A percentile compares a stretch with the other conserved stretches of the same genome.
These are phyloP conservation scores for Mycena indigotica DNA, from an alignment of 768 basidiomycete genomes.

Conservation along the genomic window DNA sequence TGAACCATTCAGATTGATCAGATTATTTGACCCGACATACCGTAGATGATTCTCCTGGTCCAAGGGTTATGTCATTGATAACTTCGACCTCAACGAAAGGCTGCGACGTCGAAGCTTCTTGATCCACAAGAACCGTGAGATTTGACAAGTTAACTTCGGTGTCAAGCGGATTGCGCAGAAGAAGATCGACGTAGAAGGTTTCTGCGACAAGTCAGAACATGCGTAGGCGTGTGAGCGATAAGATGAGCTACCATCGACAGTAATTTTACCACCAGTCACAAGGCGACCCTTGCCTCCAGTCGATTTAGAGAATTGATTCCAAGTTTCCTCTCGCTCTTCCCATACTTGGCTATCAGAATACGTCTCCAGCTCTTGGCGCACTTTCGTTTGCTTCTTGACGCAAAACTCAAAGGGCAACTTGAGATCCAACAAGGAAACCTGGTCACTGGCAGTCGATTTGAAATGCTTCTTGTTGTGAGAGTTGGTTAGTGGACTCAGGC, in stretches of 20 bases:
- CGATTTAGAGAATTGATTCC: conserved; percentile 61
- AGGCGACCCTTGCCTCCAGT: conserved; percentile 57
- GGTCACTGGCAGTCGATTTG: conserved; percentile 55
- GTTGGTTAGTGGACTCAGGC: not conserved
- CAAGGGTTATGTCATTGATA: conserved; percentile 62
- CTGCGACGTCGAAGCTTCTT: conserved; percentile 34
- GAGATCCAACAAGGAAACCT: conserved; percentile 46
- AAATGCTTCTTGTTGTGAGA: conserved; percentile 58
- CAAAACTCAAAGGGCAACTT: conserved; percentile 71
- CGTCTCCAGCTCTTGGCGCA: conserved; percentile 59
- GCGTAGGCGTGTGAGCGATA: not conserved
- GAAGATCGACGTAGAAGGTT: conserved; percentile 75
- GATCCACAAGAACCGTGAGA: conserved; percentile 54
- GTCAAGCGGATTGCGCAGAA: conserved; percentile 70
- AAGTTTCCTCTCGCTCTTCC: conserved; percentile 65
- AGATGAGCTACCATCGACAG: conserved; percentile 55
- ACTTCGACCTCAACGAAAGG: conserved; percentile 58
- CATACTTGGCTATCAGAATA: conserved; percentile 53
- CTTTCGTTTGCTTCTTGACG: conserved; percentile 52
- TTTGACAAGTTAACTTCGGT: conserved; percentile 70
- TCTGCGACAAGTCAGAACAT: conserved; percentile 45
- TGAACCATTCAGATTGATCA: not conserved
- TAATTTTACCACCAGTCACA: conserved; percentile 57
- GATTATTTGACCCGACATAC: conserved; percentile 42
- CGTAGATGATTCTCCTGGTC: conserved; percentile 62